phyloP scores from a whole-genome alignment of 2,329 filamentous ascomycete genomes.

The Arthrobotrys sinensis region DNA sequence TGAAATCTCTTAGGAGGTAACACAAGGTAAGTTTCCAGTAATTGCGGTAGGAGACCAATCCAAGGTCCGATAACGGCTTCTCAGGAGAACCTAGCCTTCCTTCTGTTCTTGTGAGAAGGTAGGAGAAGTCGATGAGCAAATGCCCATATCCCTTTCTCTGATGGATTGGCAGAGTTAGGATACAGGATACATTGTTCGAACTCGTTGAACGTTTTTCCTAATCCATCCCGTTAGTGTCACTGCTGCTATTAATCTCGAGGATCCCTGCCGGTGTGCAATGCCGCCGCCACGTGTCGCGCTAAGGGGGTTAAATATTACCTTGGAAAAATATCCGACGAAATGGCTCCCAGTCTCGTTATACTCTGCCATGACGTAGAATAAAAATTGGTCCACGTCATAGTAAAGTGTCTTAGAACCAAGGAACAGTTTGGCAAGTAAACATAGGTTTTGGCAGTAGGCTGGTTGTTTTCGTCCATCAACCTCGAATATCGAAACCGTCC shows the following conservation, averaged over 20 bases:
- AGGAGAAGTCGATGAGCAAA: constrained; percentile 97
- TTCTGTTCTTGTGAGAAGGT: constrained; percentile 92
- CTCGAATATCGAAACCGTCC: constrained; percentile 94
- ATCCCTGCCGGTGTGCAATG: neutral
- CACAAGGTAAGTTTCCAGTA: constrained; percentile 95
- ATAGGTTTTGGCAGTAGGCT: constrained; percentile 98
- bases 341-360: constrained; percentile 93
- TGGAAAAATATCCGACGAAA: constrained; percentile 99
- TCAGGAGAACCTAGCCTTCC: constrained; percentile 95
- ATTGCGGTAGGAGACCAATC: constrained; percentile 94
- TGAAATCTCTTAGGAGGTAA: constrained; percentile 78
- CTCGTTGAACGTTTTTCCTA: constrained; percentile 91
- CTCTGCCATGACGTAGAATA: constrained; percentile 97
- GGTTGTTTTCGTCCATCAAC: constrained; percentile 97
- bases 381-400: constrained; percentile 96
- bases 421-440: constrained; percentile 94
- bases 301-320: constrained; percentile 67
- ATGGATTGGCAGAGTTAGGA: constrained; percentile 94
- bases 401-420: constrained; percentile 98
- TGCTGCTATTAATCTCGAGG: neutral
- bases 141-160: constrained; percentile 98
- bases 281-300: neutral
- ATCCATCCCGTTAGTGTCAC: constrained; percentile 17
- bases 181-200: constrained; percentile 97
- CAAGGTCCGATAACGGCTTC: constrained; percentile 98